Percentiles rank a stretch among this genome's conserved stretches.
Conservation (phyloP, 495 filamentous ascomycete species). For the Penicillium waksmanii region DNA sequence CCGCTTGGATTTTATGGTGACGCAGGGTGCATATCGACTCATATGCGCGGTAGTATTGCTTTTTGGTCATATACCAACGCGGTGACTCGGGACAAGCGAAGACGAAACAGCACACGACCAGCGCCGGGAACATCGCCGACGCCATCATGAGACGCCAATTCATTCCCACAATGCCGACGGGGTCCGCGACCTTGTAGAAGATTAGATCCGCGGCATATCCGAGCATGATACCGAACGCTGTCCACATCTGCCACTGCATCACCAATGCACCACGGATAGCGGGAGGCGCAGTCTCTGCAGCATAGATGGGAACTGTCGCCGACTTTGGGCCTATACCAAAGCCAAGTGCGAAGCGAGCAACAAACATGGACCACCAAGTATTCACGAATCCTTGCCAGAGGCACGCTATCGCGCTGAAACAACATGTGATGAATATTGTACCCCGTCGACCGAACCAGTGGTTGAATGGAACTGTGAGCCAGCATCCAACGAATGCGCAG, state of each 20-base stretch:
- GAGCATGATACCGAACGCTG: slow-evolving; percentile 81
- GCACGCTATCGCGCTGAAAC: slow-evolving; percentile 67
- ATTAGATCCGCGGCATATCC: slow-evolving; percentile 74
- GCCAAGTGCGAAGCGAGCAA: slow-evolving; percentile 72
- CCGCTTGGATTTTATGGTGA: slow-evolving; percentile 73
- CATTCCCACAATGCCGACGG: slow-evolving; percentile 59
- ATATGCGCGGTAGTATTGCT: slow-evolving; percentile 67
- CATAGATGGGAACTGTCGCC: slow-evolving; percentile 78
- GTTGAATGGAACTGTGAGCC: slow-evolving; percentile 83
- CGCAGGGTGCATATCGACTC: slow-evolving; percentile 68
- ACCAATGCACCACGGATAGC: slow-evolving; percentile 75
- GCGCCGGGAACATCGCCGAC: slow-evolving; percentile 73
- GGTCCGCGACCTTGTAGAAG: slow-evolving; percentile 65
- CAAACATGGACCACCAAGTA: slow-evolving; percentile 75
- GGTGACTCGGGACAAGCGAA: slow-evolving; percentile 77
- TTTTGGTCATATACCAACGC: slow-evolving; percentile 78
- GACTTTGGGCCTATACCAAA: slow-evolving; percentile 83
- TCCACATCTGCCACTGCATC: slow-evolving; percentile 89
- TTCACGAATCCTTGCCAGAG: slow-evolving; percentile 78
- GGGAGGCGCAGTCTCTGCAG: slow-evolving; percentile 74
- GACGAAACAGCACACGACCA: slow-evolving; percentile 70
- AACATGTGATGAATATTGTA: slow-evolving; percentile 79
- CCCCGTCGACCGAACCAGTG: slow-evolving; percentile 77
- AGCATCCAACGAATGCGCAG: slow-evolving; percentile 78
- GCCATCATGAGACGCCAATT: slow-evolving; percentile 88